Percentiles rank a stretch among this genome's conserved stretches.
Conservation (phyloP, 805 yeast genomes). For the Yamadazyma endophytica region DNA sequence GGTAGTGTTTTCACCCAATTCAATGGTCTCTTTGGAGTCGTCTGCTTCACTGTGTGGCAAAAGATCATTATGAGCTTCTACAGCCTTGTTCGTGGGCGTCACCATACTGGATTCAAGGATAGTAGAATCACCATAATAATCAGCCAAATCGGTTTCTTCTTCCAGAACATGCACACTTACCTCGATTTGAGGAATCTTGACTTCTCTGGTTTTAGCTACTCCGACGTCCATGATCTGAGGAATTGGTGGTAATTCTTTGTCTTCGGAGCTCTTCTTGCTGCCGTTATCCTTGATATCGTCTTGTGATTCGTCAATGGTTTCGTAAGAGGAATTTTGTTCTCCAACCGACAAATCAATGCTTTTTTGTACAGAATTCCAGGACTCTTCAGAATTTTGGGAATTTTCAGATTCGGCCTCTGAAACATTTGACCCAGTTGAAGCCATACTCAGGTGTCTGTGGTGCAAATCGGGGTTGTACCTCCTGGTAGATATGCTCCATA, state of each 20-base stretch:
- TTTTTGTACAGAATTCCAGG: slow-evolving; percentile 28
- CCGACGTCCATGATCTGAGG: neutral
- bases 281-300: neutral
- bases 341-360: slow-evolving; percentile 9
- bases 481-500: slow-evolving; percentile 15
- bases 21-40: slow-evolving; percentile 5
- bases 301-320: slow-evolving; percentile 1
- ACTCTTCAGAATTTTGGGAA: slow-evolving; percentile 9
- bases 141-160: slow-evolving; percentile 9
- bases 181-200: too few species aligned
- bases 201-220: slow-evolving; percentile 1
- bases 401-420: neutral
- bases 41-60: slow-evolving; percentile 1
- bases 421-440: slow-evolving; percentile 1
- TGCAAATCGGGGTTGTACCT: neutral
- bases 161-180: too few species aligned
- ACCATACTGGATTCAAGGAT: neutral
- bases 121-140: slow-evolving; percentile 17
- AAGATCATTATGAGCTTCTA: too few species aligned
- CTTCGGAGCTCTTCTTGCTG: neutral
- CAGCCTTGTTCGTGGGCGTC: neutral
- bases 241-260: neutral
- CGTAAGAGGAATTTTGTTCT: slow-evolving; percentile 1
- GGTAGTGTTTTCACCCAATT: slow-evolving; percentile 4
- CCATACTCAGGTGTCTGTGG: slow-evolving; percentile 4